Evolutionary conservation across 306 rosid genomes (phyloP).

Genomic region (Dalbergia oliveri): DNA sequence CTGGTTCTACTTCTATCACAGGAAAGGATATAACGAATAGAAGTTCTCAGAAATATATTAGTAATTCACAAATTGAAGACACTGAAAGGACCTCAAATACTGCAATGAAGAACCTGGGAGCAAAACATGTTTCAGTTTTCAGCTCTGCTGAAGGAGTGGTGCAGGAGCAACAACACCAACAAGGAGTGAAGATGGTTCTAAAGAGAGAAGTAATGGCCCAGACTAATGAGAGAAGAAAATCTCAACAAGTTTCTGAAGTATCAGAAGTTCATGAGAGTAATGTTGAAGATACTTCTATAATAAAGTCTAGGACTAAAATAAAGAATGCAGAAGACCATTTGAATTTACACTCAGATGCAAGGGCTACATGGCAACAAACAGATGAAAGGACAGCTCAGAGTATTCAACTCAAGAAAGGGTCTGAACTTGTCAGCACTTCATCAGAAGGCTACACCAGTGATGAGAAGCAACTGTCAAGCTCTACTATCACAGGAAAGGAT

Average conservation of each 20-base stretch:
- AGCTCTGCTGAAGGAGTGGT: conserved; percentile 56
- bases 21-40: conserved; percentile 48
- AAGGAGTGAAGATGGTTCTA: conserved; percentile 42
- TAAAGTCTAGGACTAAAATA: conserved; percentile 55
- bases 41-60: conserved; percentile 51
- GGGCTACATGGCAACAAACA: conserved; percentile 35
- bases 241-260: conserved; percentile 59
- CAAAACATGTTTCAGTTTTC: conserved; percentile 43
- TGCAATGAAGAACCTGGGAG: conserved; percentile 50
- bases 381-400: conserved; percentile 57
- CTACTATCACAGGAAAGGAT: conserved; percentile 44
- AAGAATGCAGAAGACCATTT: conserved; percentile 51
- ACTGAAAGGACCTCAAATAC: conserved; percentile 54
- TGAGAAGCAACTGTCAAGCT: conserved; percentile 48
- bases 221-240: conserved; percentile 53
- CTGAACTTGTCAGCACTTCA: conserved; percentile 48
- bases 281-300: conserved; percentile 49
- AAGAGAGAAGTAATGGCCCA: conserved; percentile 45
- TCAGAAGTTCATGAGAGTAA: conserved; percentile 53
- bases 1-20: conserved; percentile 43
- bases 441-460: conserved; percentile 55
- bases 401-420: conserved; percentile 59
- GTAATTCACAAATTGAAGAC: conserved; percentile 55
- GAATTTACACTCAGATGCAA: conserved; percentile 51
- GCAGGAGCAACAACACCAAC: conserved; percentile 53